Base-by-base conservation (phyloP, 345 rosid genomes). In the Brassica juncea region DNA sequence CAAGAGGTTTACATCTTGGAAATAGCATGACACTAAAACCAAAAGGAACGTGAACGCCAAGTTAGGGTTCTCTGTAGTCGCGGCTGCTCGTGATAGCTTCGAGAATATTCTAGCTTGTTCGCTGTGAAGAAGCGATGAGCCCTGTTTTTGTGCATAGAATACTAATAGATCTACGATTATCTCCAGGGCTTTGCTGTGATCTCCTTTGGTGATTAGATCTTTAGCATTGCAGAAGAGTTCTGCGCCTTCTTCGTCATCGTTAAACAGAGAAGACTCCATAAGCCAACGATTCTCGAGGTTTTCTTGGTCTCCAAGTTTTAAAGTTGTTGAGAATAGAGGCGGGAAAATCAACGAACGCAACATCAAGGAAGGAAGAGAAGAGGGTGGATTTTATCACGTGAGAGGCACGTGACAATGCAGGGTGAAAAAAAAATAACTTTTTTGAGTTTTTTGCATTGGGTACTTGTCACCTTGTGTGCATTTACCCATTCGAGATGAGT, bases 161-260 rank as follows among this genome's bases (percentile, higher is more conserved):
- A 49, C n/a, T 61, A 5, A 8, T 54, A 47, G 9, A 69, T 77
- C 80, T 19, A 70, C 80, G 30, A 49, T 2, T 21, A 21, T 4
- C 63, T 69, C 75, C 70, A 77, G 63, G 49, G 75, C 75, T 8
- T 70, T 23, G 64, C 47, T 15, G 69, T 61, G 34, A 8, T 47
- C 62, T 2, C 7, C 49, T n/a, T 5, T 0, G 3, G 0, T 8
- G 21, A 1, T 23, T n/a, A 4, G 8, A 16, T 16, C 14, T 58
- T 59, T 12, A 19, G 80, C 54, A 15, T 12, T 5, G 2, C 15
- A n/a, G 54, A 47, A 47, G 6, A 47, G 54, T 12, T 12, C 16
- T 47, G 54, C 54, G 54, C 49, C 14, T 12, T 73, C 34, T 30
- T 0, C 39, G 35, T 66, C 57, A 3, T 6, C 21, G 1, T 2